Percentiles rank a stretch among this genome's conserved stretches.
phyloP scores from a whole-genome alignment of 306 rosid species.

The Acmispon strigosus region DNA sequence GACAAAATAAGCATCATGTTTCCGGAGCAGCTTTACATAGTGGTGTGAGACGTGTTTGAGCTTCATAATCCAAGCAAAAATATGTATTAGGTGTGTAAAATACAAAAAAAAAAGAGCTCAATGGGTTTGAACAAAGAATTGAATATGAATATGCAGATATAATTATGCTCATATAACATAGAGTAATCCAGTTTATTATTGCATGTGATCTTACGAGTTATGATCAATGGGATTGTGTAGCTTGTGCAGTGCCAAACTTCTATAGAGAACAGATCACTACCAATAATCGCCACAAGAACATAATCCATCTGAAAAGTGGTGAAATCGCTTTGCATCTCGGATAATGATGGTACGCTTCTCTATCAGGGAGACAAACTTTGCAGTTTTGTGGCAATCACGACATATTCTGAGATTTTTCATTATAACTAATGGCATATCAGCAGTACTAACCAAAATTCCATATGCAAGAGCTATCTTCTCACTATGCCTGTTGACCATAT shows the following conservation, averaged over 20 bases:
- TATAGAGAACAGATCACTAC: not conserved
- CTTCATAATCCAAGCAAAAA: not conserved
- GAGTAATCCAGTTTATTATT: not conserved
- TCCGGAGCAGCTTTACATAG: not conserved
- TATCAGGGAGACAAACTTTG: conserved; percentile 46
- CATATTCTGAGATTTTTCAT: conserved; percentile 71
- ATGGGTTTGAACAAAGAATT: not conserved
- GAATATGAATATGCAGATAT: not conserved
- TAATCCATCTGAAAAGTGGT: conserved; percentile 51
- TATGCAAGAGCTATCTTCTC: conserved; percentile 83
- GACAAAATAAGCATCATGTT: not conserved
- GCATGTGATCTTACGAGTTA: too few relatives aligned
- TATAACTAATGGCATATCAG: conserved; percentile 40
- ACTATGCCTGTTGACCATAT: conserved; percentile 65
- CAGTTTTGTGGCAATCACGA: conserved; percentile 61
- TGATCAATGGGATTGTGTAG: too few relatives aligned
- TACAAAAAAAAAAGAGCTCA: not conserved
- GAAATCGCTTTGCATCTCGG: conserved; percentile 75
- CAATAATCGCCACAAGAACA: conserved; percentile 79
- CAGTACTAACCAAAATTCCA: conserved; percentile 51
- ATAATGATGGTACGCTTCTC: conserved; percentile 55
- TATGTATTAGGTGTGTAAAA: not conserved
- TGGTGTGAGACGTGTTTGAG: not conserved
- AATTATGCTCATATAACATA: not conserved
- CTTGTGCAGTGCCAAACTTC: too few relatives aligned